Evolutionary conservation across 352 stramenopile species (phyloP), one percentile per base, ranked within the genome.

Genomic region (Phytopythium montanum): DNA sequence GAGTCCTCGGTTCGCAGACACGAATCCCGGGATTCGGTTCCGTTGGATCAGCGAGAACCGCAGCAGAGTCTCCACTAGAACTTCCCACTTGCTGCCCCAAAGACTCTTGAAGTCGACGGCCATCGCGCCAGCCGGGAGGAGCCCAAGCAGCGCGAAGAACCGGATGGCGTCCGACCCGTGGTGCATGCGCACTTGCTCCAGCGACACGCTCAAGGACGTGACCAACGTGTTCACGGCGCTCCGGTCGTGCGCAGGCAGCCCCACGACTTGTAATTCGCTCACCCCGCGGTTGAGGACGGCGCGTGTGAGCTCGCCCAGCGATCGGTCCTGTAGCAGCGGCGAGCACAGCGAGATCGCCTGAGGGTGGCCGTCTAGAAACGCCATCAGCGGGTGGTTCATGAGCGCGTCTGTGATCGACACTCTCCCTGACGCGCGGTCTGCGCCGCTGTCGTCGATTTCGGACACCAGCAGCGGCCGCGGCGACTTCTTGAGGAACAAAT

Each of bases 321-420:
- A 91, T 14, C 83, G 75, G 50, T 93, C 84, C 46, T 90, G 79
- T 21, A 93, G 69, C 31, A 93, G 64, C 3, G 84, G 77, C 2
- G 84, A 81, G 51, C 84, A 93, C 13, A 93, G 60, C 21, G 84
- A 90, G 54, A 93, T 93, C 16, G 84, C 84, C 62, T 93, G 84
- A 14, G 84, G 84, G 19, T 93, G 84, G 26, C 84, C 84, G 54
- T 93, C 84, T 14, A 93, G 67, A 54, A 90, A 93, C 12, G 81
- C 81, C 75, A 93, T 88, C 28, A 93, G 65, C 59, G 84, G 84
- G 51, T 93, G 84, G 13, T 76, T 68, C 18, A 79, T 73, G 16
- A 93, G 65, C 5, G 66, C 77, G 16, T 91, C 81, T 36, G 89
- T 51, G 18, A 90, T 81, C 7, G 72, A 60, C 1, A 64, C 71